A percentile compares a stretch with the other conserved stretches of the same genome.
Evolutionary conservation across 768 basidiomycete genomes (phyloP).

Genomic region (Tricholoma sp.): DNA sequence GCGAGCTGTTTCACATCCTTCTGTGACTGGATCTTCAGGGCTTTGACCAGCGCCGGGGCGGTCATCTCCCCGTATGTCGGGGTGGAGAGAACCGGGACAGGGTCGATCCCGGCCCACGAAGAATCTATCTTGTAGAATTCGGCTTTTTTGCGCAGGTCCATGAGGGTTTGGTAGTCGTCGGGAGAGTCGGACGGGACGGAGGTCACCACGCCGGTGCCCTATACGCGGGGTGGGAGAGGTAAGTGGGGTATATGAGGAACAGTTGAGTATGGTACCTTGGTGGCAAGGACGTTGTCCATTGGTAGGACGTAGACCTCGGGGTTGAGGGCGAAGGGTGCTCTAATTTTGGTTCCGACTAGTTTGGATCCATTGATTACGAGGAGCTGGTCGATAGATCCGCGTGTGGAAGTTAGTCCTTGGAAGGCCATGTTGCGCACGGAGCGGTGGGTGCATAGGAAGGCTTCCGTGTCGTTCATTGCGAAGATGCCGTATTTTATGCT

Average conservation of each 20-base stretch:
- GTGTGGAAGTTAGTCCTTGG: conserved; percentile 75
- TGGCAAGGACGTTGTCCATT: conserved; percentile 98
- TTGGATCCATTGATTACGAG: conserved; percentile 73
- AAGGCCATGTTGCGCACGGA: conserved; percentile 97
- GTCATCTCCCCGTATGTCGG: conserved; percentile 91
- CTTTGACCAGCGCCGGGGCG: conserved; percentile 76
- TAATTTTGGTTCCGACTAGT: conserved; percentile 84
- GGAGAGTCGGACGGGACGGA: conserved; percentile 98
- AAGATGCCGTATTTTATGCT: conserved; percentile 90
- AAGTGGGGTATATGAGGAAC: background rate
- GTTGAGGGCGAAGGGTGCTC: conserved; percentile 77
- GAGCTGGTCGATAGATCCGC: conserved; percentile 70
- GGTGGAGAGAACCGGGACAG: conserved; percentile 83
- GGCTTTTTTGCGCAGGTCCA: conserved; percentile 92
- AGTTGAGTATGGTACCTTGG: conserved; percentile 51
- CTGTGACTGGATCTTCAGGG: conserved; percentile 92
- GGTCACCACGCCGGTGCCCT: conserved; percentile 97
- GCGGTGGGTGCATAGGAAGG: conserved; percentile 84
- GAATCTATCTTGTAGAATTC: conserved; percentile 95
- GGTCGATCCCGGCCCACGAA: conserved; percentile 79
- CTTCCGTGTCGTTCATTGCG: conserved; percentile 79
- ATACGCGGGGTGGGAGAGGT: background rate
- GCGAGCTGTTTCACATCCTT: conserved; percentile 91
- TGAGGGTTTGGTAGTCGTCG: conserved; percentile 87
- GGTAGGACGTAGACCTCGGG: conserved; percentile 92